phyloP scores from a whole-genome alignment of 768 basidiomycete species.

The Nidularia pulvinata region DNA sequence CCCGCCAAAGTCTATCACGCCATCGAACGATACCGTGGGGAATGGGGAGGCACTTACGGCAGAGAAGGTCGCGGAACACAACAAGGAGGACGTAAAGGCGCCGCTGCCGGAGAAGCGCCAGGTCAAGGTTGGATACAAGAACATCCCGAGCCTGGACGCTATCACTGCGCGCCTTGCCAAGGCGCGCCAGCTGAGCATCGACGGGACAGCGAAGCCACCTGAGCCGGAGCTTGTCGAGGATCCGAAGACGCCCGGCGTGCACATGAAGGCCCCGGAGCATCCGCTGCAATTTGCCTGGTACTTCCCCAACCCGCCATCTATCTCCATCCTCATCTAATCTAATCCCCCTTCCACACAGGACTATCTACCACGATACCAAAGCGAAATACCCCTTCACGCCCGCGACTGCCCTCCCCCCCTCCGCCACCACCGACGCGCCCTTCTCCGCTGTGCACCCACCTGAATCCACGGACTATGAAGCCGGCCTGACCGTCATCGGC shows the following conservation, averaged over 20 bases:
- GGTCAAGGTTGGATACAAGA: slow-evolving; percentile 76
- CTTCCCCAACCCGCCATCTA: slow-evolving; percentile 14
- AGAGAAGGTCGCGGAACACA: slow-evolving; percentile 65
- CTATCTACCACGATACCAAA: slow-evolving; percentile 89
- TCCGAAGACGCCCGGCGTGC: slow-evolving; percentile 78
- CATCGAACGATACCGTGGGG: slow-evolving; percentile 16
- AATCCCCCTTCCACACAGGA: too few species aligned
- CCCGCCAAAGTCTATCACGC: slow-evolving; percentile 42
- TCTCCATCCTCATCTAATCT: too few species aligned
- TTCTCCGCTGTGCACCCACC: slow-evolving; percentile 39
- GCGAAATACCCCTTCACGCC: slow-evolving; percentile 19
- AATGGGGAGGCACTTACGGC: slow-evolving; percentile 59
- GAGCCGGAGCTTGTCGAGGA: slow-evolving; percentile 81
- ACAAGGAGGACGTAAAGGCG: slow-evolving; percentile 46
- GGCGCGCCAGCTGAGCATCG: slow-evolving; percentile 57
- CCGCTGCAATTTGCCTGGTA: slow-evolving; percentile 86
- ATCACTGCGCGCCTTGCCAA: slow-evolving; percentile 82
- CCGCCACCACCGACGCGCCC: slow-evolving; percentile 5
- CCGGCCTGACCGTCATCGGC: slow-evolving; percentile 82
- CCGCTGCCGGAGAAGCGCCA: slow-evolving; percentile 22
- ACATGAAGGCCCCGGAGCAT: slow-evolving; percentile 76
- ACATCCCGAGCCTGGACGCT: slow-evolving; percentile 82
- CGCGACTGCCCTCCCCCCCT: slow-evolving; percentile 4
- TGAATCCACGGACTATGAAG: slow-evolving; percentile 80
- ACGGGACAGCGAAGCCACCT: slow-evolving; percentile 68